These are phyloP conservation scores for Neurospora sp. DNA, from an alignment of 495 filamentous ascomycete species.

Conservation along the genomic window DNA sequence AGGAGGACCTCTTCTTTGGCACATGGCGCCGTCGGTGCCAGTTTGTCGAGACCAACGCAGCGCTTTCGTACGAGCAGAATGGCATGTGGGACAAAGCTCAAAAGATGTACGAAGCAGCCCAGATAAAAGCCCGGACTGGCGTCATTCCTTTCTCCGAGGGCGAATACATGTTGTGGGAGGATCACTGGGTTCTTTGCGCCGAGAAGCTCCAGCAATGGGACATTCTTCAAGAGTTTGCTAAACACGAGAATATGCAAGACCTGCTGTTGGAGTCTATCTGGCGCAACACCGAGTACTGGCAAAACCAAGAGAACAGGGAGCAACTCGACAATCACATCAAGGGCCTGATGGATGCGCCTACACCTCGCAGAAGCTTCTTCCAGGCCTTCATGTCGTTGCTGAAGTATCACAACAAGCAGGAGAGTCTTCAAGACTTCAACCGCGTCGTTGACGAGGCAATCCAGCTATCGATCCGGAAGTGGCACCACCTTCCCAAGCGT, in stretches of 20 bases:
- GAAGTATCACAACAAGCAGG: conserved; percentile 82
- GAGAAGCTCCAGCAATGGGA: conserved; percentile 99
- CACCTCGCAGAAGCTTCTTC: conserved; percentile 87
- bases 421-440: conserved; percentile 70
- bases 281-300: conserved; percentile 91
- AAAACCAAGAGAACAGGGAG: conserved; percentile 71
- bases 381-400: conserved; percentile 94
- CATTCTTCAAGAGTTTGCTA: conserved; percentile 91
- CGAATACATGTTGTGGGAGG: conserved; percentile 99
- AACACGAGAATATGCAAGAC: conserved; percentile 97
- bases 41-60: conserved; percentile 93
- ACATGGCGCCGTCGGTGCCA: conserved; percentile 92
- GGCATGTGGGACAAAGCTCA: conserved; percentile 99
- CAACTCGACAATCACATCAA: conserved; percentile 85
- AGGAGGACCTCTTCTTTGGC: conserved; percentile 96
- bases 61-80: conserved; percentile 93
- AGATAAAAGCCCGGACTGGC: conserved; percentile 91
- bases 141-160: conserved; percentile 88
- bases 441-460: conserved; percentile 90
- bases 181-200: conserved; percentile 95
- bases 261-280: conserved; percentile 91
- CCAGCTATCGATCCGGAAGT: conserved; percentile 91
- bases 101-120: conserved; percentile 87
- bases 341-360: conserved; percentile 93
- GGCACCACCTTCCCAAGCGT: conserved; percentile 88